Conservation (phyloP, 306 rosid species). For the Quercus bicolor region DNA sequence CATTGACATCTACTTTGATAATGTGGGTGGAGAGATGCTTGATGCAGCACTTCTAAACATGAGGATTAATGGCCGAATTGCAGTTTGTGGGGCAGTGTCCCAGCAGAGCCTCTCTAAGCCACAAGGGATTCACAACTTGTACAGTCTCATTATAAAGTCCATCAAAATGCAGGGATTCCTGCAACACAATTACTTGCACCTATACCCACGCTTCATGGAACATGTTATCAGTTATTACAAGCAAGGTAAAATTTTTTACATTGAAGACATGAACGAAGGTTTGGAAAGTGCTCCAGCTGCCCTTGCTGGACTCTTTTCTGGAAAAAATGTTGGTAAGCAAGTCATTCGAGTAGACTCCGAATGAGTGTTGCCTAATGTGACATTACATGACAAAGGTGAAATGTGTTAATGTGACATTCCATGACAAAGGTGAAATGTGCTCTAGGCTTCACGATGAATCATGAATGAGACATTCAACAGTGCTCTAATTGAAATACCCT, state of each 20-base stretch:
- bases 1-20: slow-evolving; percentile 72
- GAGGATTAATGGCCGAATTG: slow-evolving; percentile 50
- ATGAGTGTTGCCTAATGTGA: not conserved
- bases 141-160: slow-evolving; percentile 25
- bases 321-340: slow-evolving; percentile 3
- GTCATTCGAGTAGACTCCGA: not conserved
- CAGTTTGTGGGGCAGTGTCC: slow-evolving; percentile 52
- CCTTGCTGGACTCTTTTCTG: not conserved
- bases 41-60: slow-evolving; percentile 61
- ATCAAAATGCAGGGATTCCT: slow-evolving; percentile 49
- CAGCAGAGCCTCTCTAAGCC: slow-evolving; percentile 46
- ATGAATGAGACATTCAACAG: too few species aligned
- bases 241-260: not conserved
- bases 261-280: not conserved
- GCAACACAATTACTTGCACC: slow-evolving; percentile 34
- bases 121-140: not conserved
- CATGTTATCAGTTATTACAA: not conserved
- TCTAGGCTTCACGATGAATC: too few species aligned
- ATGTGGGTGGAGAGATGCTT: slow-evolving; percentile 68
- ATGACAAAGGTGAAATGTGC: not conserved
- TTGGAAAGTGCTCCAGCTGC: not conserved
- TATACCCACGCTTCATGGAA: slow-evolving; percentile 1
- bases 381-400: not conserved
- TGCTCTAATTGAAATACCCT: too few species aligned
- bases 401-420: too few species aligned